Evolutionary conservation across 331 rosid species (phyloP).

Genomic region (Quercus tomentella): DNA sequence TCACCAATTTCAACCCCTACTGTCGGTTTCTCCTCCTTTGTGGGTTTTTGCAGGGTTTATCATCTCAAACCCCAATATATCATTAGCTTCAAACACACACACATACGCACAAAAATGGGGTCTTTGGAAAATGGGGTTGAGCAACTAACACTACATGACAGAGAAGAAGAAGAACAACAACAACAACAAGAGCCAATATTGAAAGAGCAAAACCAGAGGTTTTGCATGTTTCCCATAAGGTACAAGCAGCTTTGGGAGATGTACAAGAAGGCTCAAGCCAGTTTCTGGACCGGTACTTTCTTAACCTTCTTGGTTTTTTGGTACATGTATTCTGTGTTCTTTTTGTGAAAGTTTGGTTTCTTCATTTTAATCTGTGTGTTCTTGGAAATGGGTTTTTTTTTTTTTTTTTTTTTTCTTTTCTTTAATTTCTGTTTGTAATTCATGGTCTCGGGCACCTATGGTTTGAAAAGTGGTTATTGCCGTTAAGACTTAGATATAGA

Average conservation of each 20-base stretch:
- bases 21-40: background rate
- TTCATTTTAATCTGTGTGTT: background rate
- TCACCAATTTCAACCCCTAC: conserved; percentile 4
- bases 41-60: conserved; percentile 46
- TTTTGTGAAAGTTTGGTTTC: background rate
- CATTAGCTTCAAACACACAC: background rate
- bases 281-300: conserved; percentile 88
- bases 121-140: conserved; percentile 39
- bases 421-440: background rate
- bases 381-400: background rate
- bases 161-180: background rate
- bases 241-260: conserved; percentile 83
- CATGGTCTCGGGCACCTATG: background rate
- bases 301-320: background rate
- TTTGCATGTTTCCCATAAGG: conserved; percentile 83
- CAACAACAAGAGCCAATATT: conserved; percentile 64
- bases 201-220: conserved; percentile 66
- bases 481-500: no score
- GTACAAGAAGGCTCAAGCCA: conserved; percentile 93
- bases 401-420: background rate
- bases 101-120: conserved; percentile 38
- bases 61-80: background rate
- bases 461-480: background rate
- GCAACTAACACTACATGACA: background rate
- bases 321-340: background rate